phyloP scores from a whole-genome alignment of 352 stramenopile genomes.

The Pythium phragmiticola region DNA sequence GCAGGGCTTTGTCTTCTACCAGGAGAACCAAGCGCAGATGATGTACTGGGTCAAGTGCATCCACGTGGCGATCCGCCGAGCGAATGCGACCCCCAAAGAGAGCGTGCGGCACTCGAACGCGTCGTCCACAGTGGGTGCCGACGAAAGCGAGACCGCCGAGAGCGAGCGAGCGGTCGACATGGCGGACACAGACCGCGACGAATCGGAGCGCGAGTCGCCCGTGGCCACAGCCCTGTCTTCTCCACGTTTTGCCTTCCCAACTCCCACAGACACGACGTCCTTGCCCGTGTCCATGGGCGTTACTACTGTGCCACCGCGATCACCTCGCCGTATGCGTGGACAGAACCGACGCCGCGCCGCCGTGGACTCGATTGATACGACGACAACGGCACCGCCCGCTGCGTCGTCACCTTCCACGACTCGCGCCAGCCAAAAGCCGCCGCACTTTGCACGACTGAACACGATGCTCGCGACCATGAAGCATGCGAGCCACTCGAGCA shows the following conservation, averaged over 20 bases:
- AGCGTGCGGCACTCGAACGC: slow-evolving; percentile 38
- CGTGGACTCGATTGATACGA: slow-evolving; percentile 1
- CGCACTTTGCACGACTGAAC: slow-evolving; percentile 22
- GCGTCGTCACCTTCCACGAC: slow-evolving; percentile 1
- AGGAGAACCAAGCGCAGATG: slow-evolving; percentile 67
- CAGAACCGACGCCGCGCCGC: slow-evolving; percentile 13
- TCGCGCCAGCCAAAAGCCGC: neutral
- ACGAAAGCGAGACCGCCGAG: slow-evolving; percentile 20
- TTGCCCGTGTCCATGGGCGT: neutral
- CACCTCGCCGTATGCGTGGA: slow-evolving; percentile 6
- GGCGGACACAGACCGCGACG: slow-evolving; percentile 11
- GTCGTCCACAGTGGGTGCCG: slow-evolving; percentile 15
- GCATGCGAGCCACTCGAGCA: neutral
- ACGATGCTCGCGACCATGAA: slow-evolving; percentile 27
- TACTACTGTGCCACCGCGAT: neutral
- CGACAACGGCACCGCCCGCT: neutral
- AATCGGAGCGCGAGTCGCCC: slow-evolving; percentile 9
- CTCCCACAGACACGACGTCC: neutral
- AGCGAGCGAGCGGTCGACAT: slow-evolving; percentile 13
- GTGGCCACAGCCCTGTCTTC: neutral
- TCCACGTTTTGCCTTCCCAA: neutral
- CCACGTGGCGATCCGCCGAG: slow-evolving; percentile 58
- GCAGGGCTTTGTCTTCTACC: slow-evolving; percentile 73
- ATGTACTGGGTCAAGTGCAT: slow-evolving; percentile 79
- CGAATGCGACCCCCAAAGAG: slow-evolving; percentile 8